Base-by-base conservation (phyloP, 176 grass and related monocot species). In the Phoenix dactylifera region DNA sequence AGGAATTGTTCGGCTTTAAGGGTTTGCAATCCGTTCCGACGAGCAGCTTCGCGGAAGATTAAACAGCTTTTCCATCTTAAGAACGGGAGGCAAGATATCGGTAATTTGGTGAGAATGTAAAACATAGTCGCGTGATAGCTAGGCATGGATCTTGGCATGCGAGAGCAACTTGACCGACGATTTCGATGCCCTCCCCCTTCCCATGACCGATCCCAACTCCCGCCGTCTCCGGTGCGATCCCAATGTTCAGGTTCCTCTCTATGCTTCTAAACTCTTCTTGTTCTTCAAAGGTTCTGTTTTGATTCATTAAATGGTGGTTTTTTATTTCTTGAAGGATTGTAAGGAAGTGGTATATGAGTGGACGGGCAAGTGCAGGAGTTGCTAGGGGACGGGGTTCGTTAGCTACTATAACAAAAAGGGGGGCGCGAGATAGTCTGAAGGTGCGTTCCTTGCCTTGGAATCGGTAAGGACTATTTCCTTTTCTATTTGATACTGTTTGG, bases 351-450 rank as follows among this genome's bases (percentile, higher is more conserved):
- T 81, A 4, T 92, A 98, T 44, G 93, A 98, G 66, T 98, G 93
- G 93, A 89, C 84, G 17, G 88, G 93, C 22, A 93, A 93, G 63
- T 98, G 93, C 73, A 78, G 81, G 70, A 98, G 93, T 71, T 98
- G 94, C 63, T 82, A 98, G 77, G 94, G 94, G 60, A 83, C 85
- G 35, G 88, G 94, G 3, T 76, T 98, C 15, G 94, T 98, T 20
- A 98, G 84, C 73, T 98, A 98, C 70, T 84, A 80, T 66, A 83
- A 74, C 52, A 93, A 89, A 70, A 98, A 83, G n/a, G n/a, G 74
- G 85, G 94, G 16, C 91, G 77, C 67, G 94, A 89, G 52, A 93
- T 85, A 16, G 86, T 98, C 69, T 98, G 87, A 88, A 98, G 88
- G 10, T 93, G 94, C 26, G 80, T 98, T 26, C 94, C 88, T 50